Percentiles rank a stretch among this genome's conserved stretches.
phyloP scores from a whole-genome alignment of 352 stramenopile species.

The Phytophthora tentaculata region DNA sequence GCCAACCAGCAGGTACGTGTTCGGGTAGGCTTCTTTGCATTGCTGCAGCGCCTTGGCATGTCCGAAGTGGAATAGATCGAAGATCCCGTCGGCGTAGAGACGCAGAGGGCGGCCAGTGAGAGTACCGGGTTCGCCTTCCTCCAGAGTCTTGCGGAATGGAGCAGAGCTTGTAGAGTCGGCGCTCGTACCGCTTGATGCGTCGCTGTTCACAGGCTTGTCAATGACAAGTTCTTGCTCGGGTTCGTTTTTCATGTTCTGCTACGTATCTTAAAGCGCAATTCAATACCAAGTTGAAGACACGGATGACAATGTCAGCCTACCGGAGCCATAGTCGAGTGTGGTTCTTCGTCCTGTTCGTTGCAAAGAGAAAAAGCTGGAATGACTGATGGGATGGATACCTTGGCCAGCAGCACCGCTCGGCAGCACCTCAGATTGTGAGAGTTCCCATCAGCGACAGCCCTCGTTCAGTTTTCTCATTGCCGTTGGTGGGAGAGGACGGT shows the following conservation, averaged over 20 bases:
- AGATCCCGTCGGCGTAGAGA: constrained; percentile 90
- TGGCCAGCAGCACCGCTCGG: not conserved
- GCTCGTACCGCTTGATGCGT: constrained; percentile 29
- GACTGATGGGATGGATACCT: not conserved
- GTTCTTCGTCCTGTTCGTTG: constrained; percentile 6
- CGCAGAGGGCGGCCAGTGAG: constrained; percentile 75
- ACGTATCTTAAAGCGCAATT: not conserved
- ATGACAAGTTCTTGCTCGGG: constrained; percentile 11
- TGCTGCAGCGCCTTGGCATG: constrained; percentile 88
- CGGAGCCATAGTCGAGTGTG: constrained; percentile 14
- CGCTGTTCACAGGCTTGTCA: not conserved
- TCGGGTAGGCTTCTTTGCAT: constrained; percentile 87
- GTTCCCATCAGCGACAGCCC: constrained; percentile 15
- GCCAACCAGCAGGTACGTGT: constrained; percentile 83
- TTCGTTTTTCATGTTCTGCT: constrained; percentile 17
- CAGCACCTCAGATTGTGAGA: constrained; percentile 3
- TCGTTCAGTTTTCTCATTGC: constrained; percentile 22
- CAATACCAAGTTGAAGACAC: no score
- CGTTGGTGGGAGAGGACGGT: constrained; percentile 31
- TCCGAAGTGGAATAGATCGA: constrained; percentile 90
- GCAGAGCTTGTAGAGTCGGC: constrained; percentile 32
- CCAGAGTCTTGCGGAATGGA: constrained; percentile 56
- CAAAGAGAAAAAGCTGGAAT: constrained; percentile 23
- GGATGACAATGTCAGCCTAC: constrained; percentile 6
- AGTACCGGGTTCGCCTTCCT: constrained; percentile 70